Percentiles rank a stretch among this genome's conserved stretches.
Conservation (phyloP, 257 asterid genomes). For the Solanum ossicruentum region DNA sequence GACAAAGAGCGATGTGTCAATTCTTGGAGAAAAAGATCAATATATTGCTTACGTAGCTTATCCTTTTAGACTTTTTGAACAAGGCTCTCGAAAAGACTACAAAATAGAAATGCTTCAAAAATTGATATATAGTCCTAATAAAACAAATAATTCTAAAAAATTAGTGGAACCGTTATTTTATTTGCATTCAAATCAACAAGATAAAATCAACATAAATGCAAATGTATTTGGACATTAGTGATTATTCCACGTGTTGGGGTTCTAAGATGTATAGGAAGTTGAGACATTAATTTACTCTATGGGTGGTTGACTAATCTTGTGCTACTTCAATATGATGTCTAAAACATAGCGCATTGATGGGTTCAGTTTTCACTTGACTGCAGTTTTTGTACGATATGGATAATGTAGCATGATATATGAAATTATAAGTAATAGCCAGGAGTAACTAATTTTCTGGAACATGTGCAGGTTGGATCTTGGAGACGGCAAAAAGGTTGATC, state of each 20-base stretch:
- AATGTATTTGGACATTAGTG: not conserved
- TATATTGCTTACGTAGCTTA: not conserved
- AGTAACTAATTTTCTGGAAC: not conserved
- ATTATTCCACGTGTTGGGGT: not conserved
- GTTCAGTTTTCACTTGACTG: not conserved
- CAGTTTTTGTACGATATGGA: not conserved
- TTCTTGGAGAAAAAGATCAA: not conserved
- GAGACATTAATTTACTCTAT: not conserved
- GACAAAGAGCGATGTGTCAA: no score
- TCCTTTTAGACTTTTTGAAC: not conserved
- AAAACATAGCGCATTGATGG: not conserved
- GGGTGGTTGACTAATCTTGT: not conserved
- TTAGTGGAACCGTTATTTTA: not conserved
- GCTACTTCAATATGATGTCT: not conserved
- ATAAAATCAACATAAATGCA: not conserved
- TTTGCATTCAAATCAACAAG: not conserved
- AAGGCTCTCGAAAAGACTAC: not conserved
- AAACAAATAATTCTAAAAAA: not conserved
- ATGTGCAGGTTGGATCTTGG: slow-evolving; percentile 87
- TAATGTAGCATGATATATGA: not conserved
- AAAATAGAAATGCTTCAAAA: not conserved
- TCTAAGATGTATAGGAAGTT: not conserved
- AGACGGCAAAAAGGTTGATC: slow-evolving; percentile 84
- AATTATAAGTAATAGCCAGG: not conserved
- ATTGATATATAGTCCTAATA: not conserved